These are phyloP conservation scores for Spizellomyces sp. DNA, from an alignment of 192 early-diverging fungal genomes.

Conservation along the genomic window DNA sequence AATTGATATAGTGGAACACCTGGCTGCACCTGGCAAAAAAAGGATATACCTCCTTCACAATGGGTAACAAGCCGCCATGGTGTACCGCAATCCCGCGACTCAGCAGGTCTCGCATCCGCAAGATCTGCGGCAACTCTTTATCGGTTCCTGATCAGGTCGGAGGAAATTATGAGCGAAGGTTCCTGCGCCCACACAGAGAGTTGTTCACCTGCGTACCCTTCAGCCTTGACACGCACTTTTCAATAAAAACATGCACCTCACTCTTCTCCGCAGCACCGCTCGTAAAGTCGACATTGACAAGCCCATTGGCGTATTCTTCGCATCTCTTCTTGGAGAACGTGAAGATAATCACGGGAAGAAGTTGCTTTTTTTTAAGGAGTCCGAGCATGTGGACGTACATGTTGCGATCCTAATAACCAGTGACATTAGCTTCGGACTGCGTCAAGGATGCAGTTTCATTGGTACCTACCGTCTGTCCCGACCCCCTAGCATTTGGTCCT, in stretches of 20 bases:
- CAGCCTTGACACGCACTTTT: slow-evolving; percentile 76
- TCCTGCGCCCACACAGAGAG: background rate
- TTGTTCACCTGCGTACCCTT: slow-evolving; percentile 41
- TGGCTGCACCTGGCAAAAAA: slow-evolving; percentile 29
- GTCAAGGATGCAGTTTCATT: background rate
- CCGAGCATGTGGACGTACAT: slow-evolving; percentile 79
- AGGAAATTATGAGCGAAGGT: background rate
- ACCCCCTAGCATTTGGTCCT: slow-evolving; percentile 33
- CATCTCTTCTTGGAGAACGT: slow-evolving; percentile 95
- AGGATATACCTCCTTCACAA: slow-evolving; percentile 78
- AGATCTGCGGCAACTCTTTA: slow-evolving; percentile 84
- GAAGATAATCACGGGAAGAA: slow-evolving; percentile 91
- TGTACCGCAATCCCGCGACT: slow-evolving; percentile 95
- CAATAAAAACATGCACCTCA: slow-evolving; percentile 86
- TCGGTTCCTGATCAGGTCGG: slow-evolving; percentile 60
- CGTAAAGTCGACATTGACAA: slow-evolving; percentile 83
- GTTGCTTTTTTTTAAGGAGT: slow-evolving; percentile 69
- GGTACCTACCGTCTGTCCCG: slow-evolving; percentile 19
- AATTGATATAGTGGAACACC: background rate
- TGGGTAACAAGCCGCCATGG: slow-evolving; percentile 94
- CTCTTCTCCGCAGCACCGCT: slow-evolving; percentile 73
- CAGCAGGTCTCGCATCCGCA: slow-evolving; percentile 80
- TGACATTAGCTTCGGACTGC: background rate
- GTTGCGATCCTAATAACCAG: slow-evolving; percentile 61
- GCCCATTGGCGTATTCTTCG: slow-evolving; percentile 81